phyloP scores from a whole-genome alignment of 2,329 filamentous ascomycete genomes.

The Beauveria rudraprayagi region DNA sequence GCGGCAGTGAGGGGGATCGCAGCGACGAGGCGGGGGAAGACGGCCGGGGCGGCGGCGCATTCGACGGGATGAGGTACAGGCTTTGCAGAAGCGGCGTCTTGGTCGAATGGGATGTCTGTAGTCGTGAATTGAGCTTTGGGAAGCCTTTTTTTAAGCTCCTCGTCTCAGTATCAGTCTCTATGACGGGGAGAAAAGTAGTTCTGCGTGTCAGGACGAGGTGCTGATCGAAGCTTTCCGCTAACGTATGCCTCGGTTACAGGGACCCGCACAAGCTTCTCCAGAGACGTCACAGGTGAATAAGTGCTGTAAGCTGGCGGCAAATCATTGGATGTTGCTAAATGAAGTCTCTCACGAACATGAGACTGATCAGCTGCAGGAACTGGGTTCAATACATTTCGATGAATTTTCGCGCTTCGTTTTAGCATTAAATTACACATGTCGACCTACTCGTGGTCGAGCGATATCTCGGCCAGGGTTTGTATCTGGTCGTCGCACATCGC shows the following conservation, averaged over 20 bases:
- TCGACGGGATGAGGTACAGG: not conserved
- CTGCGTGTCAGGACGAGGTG: not conserved
- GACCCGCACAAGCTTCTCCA: conserved; percentile 10
- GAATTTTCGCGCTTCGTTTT: too few relatives aligned
- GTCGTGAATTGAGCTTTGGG: not conserved
- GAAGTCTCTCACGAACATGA: not conserved
- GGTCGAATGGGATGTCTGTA: not conserved
- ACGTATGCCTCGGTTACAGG: conserved; percentile 29
- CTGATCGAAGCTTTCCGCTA: conserved; percentile 11
- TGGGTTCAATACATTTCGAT: too few relatives aligned
- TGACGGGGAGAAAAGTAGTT: not conserved
- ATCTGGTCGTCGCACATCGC: too few relatives aligned
- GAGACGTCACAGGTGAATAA: conserved; percentile 3
- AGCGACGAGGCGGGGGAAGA: not conserved
- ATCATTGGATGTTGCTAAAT: not conserved
- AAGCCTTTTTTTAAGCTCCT: not conserved
- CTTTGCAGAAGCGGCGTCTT: not conserved
- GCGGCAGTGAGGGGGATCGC: conserved; percentile 8
- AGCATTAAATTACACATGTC: too few relatives aligned
- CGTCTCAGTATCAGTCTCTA: not conserved
- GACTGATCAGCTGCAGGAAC: not conserved
- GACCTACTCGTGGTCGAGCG: too few relatives aligned
- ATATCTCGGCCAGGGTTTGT: too few relatives aligned
- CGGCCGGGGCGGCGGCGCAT: not conserved
- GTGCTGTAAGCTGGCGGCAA: not conserved